A percentile compares a stretch with the other conserved stretches of the same genome.
These are phyloP conservation scores for Anthostomella pinea DNA, from an alignment of 2,329 filamentous ascomycete genomes.

Conservation along the genomic window DNA sequence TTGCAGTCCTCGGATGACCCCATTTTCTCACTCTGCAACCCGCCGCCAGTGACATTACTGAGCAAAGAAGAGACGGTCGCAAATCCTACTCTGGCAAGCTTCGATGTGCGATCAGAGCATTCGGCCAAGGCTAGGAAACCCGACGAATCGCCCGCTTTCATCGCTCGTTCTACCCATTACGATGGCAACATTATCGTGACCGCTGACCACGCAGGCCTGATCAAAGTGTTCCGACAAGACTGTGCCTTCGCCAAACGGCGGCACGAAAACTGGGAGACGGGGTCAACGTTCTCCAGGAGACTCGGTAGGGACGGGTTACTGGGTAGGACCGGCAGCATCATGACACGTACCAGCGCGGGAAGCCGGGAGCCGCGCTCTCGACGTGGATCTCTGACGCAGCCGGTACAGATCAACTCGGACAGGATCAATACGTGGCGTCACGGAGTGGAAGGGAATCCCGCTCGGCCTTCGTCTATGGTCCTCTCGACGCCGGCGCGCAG, in stretches of 20 bases:
- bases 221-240: constrained; percentile 95
- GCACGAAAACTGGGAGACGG: constrained; percentile 73
- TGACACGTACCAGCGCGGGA: constrained; percentile 49
- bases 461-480: constrained; percentile 36
- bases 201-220: constrained; percentile 79
- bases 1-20: constrained; percentile 83
- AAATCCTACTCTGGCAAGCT: constrained; percentile 40
- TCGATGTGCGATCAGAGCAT: constrained; percentile 29
- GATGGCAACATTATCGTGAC: constrained; percentile 91
- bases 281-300: constrained; percentile 71
- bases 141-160: constrained; percentile 72
- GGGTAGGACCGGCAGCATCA: constrained; percentile 54
- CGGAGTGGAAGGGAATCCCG: constrained; percentile 40
- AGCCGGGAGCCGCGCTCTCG: constrained; percentile 45
- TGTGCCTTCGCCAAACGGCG: constrained; percentile 80
- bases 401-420: constrained; percentile 53
- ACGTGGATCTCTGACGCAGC: constrained; percentile 50
- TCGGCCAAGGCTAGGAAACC: constrained; percentile 40
- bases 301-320: constrained; percentile 59
- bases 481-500: constrained; percentile 41
- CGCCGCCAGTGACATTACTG: constrained; percentile 80
- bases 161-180: constrained; percentile 70
- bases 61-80: constrained; percentile 62
- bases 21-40: constrained; percentile 95
- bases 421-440: constrained; percentile 88